phyloP scores from a whole-genome alignment of 176 grass and related monocot genomes.

The Oryza meridionalis region DNA sequence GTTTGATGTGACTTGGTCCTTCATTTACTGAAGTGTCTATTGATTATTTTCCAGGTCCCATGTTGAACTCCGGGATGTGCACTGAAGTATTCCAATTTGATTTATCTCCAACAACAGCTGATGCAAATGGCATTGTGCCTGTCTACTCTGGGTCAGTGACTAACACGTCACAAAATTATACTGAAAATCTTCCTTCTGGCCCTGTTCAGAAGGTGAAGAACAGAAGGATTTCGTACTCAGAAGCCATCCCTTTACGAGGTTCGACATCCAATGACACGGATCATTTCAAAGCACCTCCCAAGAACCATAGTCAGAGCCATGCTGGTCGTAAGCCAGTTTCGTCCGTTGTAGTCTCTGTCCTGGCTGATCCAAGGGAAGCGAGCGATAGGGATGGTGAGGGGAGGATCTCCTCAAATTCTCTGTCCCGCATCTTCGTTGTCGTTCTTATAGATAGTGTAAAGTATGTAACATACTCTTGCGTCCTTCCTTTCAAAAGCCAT shows the following conservation, averaged over 20 bases:
- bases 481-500: slow-evolving; percentile 79
- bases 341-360: slow-evolving; percentile 80
- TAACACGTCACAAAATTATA: slow-evolving; percentile 53
- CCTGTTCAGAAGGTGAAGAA: slow-evolving; percentile 52
- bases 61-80: slow-evolving; percentile 89
- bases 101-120: slow-evolving; percentile 40
- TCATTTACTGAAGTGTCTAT: slow-evolving; percentile 3
- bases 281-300: slow-evolving; percentile 42
- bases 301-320: slow-evolving; percentile 47
- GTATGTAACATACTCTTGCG: slow-evolving; percentile 97
- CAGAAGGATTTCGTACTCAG: slow-evolving; percentile 65
- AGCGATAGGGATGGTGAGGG: slow-evolving; percentile 45
- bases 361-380: slow-evolving; percentile 85
- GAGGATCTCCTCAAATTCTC: slow-evolving; percentile 69
- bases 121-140: slow-evolving; percentile 57
- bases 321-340: slow-evolving; percentile 57
- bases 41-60: slow-evolving; percentile 57
- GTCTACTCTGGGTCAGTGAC: slow-evolving; percentile 47
- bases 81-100: slow-evolving; percentile 96
- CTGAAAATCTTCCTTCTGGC: slow-evolving; percentile 38
- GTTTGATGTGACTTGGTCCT: background rate
- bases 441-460: slow-evolving; percentile 95
- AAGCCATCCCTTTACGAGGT: slow-evolving; percentile 71
- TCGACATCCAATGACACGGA: slow-evolving; percentile 57
- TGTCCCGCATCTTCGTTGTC: slow-evolving; percentile 86